Evolutionary conservation across 1,139 yeast species (phyloP).

Genomic region (Blastobotrys arbuscula): DNA sequence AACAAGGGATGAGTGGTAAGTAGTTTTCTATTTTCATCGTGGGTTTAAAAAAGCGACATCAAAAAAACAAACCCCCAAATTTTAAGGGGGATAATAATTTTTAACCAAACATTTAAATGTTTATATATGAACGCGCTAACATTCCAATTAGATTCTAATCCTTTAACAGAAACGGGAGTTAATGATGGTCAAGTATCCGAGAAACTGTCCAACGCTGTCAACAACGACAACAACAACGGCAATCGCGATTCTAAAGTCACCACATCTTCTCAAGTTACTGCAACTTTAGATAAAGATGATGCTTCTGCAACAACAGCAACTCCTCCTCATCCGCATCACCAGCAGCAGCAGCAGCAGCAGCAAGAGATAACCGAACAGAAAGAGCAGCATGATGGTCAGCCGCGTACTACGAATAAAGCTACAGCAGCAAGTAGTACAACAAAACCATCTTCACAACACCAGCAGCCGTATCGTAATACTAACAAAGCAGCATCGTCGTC

Average conservation of each 20-base stretch:
- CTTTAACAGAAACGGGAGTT: background rate
- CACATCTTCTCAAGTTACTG: background rate
- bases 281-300: background rate
- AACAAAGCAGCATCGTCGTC: background rate
- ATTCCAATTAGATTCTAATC: background rate
- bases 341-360: background rate
- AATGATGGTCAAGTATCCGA: background rate
- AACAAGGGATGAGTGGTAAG: too few relatives aligned
- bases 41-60: too few relatives aligned
- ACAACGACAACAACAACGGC: background rate
- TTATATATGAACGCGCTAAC: too few relatives aligned
- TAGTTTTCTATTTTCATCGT: too few relatives aligned
- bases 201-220: background rate
- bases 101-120: too few relatives aligned
- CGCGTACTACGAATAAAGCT: too few relatives aligned
- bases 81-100: too few relatives aligned
- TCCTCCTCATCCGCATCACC: too few relatives aligned
- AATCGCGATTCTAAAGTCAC: background rate
- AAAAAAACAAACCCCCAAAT: too few relatives aligned
- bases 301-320: background rate
- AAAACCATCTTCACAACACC: background rate
- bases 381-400: too few relatives aligned
- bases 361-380: background rate
- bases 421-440: background rate
- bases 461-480: background rate